Percentiles rank a stretch among this genome's conserved stretches.
Conservation (phyloP, 2,329 filamentous ascomycete species). For the Phialophora tarda region DNA sequence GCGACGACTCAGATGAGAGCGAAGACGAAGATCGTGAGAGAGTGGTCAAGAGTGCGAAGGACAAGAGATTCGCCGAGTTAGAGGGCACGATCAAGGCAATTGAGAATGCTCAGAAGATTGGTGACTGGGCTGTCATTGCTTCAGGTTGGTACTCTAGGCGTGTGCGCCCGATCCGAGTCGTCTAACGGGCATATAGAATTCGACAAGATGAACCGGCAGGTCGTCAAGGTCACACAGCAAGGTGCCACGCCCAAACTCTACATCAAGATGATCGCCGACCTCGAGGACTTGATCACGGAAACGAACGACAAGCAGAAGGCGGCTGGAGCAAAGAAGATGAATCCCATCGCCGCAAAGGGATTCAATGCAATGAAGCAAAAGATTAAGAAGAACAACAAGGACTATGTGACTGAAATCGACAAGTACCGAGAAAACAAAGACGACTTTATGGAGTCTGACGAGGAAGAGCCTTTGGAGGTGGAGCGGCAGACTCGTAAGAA, state of each 20-base stretch:
- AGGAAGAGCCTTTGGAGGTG: conserved; percentile 65
- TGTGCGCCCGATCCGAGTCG: not conserved
- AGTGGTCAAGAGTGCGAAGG: conserved; percentile 95
- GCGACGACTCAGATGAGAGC: conserved; percentile 76
- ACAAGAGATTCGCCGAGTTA: conserved; percentile 94
- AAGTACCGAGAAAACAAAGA: conserved; percentile 85
- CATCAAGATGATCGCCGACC: conserved; percentile 87
- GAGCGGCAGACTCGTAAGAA: conserved; percentile 51
- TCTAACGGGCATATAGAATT: conserved; percentile 67
- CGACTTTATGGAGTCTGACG: conserved; percentile 82
- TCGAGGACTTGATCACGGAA: conserved; percentile 95
- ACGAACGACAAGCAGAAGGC: conserved; percentile 95
- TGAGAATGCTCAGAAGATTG: conserved; percentile 96
- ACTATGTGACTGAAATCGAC: conserved; percentile 86
- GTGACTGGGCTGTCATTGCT: conserved; percentile 93
- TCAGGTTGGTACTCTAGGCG: conserved; percentile 65
- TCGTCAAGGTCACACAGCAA: conserved; percentile 75
- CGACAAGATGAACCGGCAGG: conserved; percentile 90
- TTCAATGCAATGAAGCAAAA: conserved; percentile 97
- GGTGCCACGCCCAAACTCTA: conserved; percentile 87
- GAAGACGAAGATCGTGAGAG: conserved; percentile 85
- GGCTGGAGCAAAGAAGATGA: conserved; percentile 91
- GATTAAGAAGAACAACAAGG: conserved; percentile 98
- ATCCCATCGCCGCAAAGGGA: conserved; percentile 89
- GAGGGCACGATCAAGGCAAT: conserved; percentile 88